Base-by-base conservation (phyloP, 192 early-diverging fungal genomes). In the Thamnidium elegans region DNA sequence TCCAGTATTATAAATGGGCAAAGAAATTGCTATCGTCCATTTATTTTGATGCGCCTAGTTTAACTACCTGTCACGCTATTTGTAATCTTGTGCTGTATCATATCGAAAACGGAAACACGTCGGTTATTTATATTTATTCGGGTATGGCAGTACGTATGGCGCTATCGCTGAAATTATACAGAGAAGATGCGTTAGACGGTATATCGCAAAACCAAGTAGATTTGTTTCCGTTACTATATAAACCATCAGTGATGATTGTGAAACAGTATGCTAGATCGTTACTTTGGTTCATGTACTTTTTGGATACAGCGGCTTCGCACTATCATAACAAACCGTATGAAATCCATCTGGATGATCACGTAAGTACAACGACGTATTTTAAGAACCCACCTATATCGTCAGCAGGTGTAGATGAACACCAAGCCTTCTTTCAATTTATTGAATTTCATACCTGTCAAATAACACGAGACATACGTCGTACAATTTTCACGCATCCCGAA, bases 141-240 rank as follows among this genome's bases (percentile, higher is more conserved):
- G 71, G 71, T 30, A 73, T 73, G 66, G 71, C 71, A 1, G 62
- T 68, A 0, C 60, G 71, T 7, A 73, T 73, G 71, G 71, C 67
- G 8, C 48, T 63, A 14, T 63, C 71, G 23, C 48, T 73, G 1
- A 55, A 63, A 19, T 21, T 73, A 13, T 68, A 68, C 31, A 21
- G 58, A 9, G 70, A 71, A 42, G 70, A 71, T 10, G 58, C 66
- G 3, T 26, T 63, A 30, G 62, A 55, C 39, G 21, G 45, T 3
- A 56, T 63, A 17, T 54, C 54, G 53, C 34, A 60, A 17, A 43
- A 70, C 7, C 51, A 54, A n/a, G 56, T 50, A 48, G 42, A 59
- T 15, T 31, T 62, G 3, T 60, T 60, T 15, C 53, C 45, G 4
- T 43, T 26, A 15, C 20, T 59, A 17, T 47, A 47, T 42, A 32